phyloP scores from a whole-genome alignment of 768 basidiomycete genomes.

The Cubamyces lactineus region DNA sequence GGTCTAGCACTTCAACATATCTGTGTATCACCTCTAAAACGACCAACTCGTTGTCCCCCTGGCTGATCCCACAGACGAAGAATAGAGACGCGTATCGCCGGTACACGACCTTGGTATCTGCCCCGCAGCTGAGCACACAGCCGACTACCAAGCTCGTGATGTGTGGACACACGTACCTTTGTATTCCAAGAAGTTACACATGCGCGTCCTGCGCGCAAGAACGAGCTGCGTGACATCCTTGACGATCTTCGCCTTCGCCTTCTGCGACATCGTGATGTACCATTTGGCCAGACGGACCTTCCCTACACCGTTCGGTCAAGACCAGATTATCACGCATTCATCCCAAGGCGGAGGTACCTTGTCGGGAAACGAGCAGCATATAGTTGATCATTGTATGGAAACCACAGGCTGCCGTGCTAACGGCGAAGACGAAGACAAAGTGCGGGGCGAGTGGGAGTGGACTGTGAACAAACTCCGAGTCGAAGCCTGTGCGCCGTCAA shows the following conservation, averaged over 20 bases:
- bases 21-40: constrained; percentile 93
- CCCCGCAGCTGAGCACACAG: constrained; percentile 28
- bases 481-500: not conserved
- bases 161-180: constrained; percentile 62
- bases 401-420: not conserved
- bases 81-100: constrained; percentile 94
- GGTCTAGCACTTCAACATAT: constrained; percentile 87
- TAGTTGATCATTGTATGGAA: constrained; percentile 75
- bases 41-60: constrained; percentile 87
- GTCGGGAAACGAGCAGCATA: constrained; percentile 90
- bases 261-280: constrained; percentile 84
- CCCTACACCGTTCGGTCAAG: constrained; percentile 48
- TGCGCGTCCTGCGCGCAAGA: constrained; percentile 80
- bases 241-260: constrained; percentile 87
- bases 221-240: constrained; percentile 96
- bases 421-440: not conserved
- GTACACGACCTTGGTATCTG: constrained; percentile 89
- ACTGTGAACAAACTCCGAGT: not conserved
- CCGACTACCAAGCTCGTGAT: not conserved
- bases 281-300: constrained; percentile 96
- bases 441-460: not conserved
- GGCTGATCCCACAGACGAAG: constrained; percentile 88
- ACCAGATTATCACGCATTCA: not conserved
- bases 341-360: constrained; percentile 57
- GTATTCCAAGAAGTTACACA: constrained; percentile 98